A percentile compares a stretch with the other conserved stretches of the same genome.
These are phyloP conservation scores for Inga oerstediana DNA, from an alignment of 306 rosid genomes.

Conservation along the genomic window DNA sequence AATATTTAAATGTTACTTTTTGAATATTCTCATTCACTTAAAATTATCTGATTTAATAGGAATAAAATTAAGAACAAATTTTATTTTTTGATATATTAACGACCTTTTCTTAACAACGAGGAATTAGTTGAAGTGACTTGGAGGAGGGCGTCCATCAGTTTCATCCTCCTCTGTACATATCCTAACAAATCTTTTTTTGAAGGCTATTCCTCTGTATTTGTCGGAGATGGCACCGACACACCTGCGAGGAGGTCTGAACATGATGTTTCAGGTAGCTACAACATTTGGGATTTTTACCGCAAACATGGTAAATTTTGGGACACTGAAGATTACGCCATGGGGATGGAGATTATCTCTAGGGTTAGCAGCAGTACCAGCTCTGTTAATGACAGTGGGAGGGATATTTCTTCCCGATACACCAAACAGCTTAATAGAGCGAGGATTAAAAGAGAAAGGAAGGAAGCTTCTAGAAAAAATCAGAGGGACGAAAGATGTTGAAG, in stretches of 20 bases:
- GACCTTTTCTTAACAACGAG: too few relatives aligned
- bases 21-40: too few relatives aligned
- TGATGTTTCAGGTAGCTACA: slow-evolving; percentile 75
- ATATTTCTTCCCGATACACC: slow-evolving; percentile 67
- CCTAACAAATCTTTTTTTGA: slow-evolving; percentile 1
- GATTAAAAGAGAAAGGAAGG: slow-evolving; percentile 49
- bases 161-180: not conserved
- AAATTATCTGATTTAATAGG: too few relatives aligned
- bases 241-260: slow-evolving; percentile 66
- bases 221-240: slow-evolving; percentile 78
- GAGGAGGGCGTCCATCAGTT: not conserved
- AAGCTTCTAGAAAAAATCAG: slow-evolving; percentile 50
- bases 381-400: slow-evolving; percentile 64
- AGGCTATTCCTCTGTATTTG: slow-evolving; percentile 68
- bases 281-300: slow-evolving; percentile 71
- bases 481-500: slow-evolving; percentile 55
- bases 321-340: slow-evolving; percentile 59
- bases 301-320: slow-evolving; percentile 65
- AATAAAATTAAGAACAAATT: too few relatives aligned
- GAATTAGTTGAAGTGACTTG: too few relatives aligned
- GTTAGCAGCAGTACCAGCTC: slow-evolving; percentile 61
- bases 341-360: slow-evolving; percentile 78
- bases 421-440: slow-evolving; percentile 59
- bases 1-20: too few relatives aligned
- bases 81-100: too few relatives aligned